These are phyloP conservation scores for Neovahlkampfia damariscottae DNA, from an alignment of 78 protist genomes.

Conservation along the genomic window DNA sequence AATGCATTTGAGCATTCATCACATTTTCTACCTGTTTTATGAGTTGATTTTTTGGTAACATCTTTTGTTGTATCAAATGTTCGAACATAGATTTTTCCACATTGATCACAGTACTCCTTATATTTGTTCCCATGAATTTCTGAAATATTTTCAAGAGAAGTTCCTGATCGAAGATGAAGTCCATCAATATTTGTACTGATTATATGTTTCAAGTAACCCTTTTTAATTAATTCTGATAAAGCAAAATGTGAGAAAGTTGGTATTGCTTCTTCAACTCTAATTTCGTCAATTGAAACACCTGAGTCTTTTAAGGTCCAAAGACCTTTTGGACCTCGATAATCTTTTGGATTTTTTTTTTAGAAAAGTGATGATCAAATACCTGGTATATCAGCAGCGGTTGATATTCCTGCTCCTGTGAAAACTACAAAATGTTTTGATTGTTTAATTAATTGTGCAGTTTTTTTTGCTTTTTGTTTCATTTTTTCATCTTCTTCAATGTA, in stretches of 20 bases:
- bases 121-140: conserved; percentile 41
- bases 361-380: not conserved
- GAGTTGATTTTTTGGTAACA: not conserved
- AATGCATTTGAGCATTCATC: not conserved
- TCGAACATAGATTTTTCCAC: not conserved
- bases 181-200: conserved; percentile 27
- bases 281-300: not conserved
- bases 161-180: conserved; percentile 18
- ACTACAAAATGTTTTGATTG: not conserved
- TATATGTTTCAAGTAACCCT: conserved; percentile 11
- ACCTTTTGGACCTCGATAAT: conserved; percentile 10
- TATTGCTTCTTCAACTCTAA: no score
- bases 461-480: not conserved
- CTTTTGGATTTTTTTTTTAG: not conserved
- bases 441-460: conserved; percentile 10
- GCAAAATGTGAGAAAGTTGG: no score
- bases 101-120: conserved; percentile 16
- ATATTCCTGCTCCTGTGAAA: conserved; percentile 44
- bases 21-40: conserved; percentile 19
- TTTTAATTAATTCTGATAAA: no score
- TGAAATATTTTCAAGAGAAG: not conserved
- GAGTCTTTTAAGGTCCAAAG: conserved; percentile 16
- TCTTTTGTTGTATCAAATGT: no score
- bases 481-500: conserved; percentile 5
- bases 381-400: conserved; percentile 35